phyloP scores from a whole-genome alignment of 495 filamentous ascomycete species.

The Glarea lozoyensis region DNA sequence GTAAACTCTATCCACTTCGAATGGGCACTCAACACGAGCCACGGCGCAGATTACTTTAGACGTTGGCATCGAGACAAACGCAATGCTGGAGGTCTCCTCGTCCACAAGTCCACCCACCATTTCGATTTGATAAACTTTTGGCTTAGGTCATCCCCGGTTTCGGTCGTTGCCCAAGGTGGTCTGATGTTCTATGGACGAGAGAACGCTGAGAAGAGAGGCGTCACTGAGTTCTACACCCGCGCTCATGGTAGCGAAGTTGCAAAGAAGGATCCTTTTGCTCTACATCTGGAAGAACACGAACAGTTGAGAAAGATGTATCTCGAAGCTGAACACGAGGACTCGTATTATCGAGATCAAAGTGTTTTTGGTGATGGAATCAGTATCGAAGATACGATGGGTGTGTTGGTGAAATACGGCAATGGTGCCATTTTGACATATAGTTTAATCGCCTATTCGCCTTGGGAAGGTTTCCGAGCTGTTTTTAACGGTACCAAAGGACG shows the following conservation, averaged over 20 bases:
- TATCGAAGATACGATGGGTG: slow-evolving; percentile 52
- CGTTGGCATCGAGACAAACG: slow-evolving; percentile 52
- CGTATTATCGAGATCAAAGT: slow-evolving; percentile 48
- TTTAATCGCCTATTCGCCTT: slow-evolving; percentile 38
- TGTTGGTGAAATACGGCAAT: slow-evolving; percentile 45
- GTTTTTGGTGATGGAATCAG: slow-evolving; percentile 51
- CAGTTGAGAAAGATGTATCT: slow-evolving; percentile 46
- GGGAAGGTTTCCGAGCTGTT: slow-evolving; percentile 37
- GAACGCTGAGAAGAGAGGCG: slow-evolving; percentile 33
- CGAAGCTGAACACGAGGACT: slow-evolving; percentile 50
- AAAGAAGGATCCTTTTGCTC: slow-evolving; percentile 36
- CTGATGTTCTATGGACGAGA: slow-evolving; percentile 38
- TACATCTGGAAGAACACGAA: slow-evolving; percentile 38
- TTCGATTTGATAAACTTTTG: slow-evolving; percentile 44
- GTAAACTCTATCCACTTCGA: slow-evolving; percentile 50
- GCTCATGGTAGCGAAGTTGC: slow-evolving; percentile 28
- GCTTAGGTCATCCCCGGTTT: slow-evolving; percentile 33
- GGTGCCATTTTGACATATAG: slow-evolving; percentile 41
- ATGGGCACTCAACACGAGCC: slow-evolving; percentile 50
- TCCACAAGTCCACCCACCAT: slow-evolving; percentile 43
- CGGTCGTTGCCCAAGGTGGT: slow-evolving; percentile 38
- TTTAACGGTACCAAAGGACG: slow-evolving; percentile 38
- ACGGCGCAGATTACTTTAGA: slow-evolving; percentile 53
- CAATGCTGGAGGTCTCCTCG: slow-evolving; percentile 45
- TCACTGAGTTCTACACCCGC: slow-evolving; percentile 29